Evolutionary conservation across 2,329 filamentous ascomycete genomes (phyloP).

Genomic region (Colletotrichum lentis): DNA sequence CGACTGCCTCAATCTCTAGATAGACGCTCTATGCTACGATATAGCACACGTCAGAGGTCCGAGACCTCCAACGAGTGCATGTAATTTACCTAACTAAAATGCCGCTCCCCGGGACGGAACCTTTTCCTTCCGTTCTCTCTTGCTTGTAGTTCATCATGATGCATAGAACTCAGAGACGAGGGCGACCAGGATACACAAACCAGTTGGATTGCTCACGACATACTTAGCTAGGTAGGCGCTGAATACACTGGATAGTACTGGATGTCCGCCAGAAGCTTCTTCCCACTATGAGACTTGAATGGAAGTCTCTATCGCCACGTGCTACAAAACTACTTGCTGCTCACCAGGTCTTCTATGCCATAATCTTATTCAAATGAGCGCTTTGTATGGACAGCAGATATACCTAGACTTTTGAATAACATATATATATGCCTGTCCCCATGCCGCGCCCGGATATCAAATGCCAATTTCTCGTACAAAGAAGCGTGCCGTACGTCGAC

Average conservation of each 20-base stretch:
- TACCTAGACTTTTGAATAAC: conserved; percentile 21
- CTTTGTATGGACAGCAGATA: background rate
- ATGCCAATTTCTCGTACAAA: conserved; percentile 20
- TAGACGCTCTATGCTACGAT: background rate
- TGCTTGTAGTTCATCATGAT: background rate
- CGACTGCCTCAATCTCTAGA: background rate
- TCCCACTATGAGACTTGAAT: background rate
- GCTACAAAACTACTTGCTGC: no score
- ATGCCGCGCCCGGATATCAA: conserved; percentile 15
- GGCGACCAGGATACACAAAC: background rate
- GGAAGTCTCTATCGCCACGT: no score
- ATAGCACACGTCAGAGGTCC: background rate
- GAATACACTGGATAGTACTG: no score
- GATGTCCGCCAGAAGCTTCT: background rate
- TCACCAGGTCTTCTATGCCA: background rate
- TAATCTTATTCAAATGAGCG: background rate
- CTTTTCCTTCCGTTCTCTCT: background rate
- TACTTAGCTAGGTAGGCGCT: background rate
- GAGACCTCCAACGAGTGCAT: conserved; percentile 13
- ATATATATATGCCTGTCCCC: conserved; percentile 12
- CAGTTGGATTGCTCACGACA: background rate
- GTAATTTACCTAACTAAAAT: background rate
- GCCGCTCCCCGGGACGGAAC: background rate
- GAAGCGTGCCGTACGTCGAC: background rate
- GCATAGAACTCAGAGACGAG: background rate